Conservation (phyloP, 495 filamentous ascomycete species). For the Aspergillus panamensis region DNA sequence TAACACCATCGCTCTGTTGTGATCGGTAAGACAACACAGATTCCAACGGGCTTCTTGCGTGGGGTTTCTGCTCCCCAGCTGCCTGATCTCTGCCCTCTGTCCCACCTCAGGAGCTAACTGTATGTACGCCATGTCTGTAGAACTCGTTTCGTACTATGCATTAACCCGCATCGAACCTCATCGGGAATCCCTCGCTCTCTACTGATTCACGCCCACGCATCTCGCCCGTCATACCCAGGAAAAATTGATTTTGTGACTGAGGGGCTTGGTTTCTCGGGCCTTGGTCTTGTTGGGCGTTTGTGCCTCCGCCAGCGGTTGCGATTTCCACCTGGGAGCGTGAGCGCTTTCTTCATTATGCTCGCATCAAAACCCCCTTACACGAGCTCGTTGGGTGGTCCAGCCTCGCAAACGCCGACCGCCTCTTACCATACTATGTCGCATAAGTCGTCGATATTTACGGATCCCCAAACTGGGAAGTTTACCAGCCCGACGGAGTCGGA, state of each 20-base stretch:
- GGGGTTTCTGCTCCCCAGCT: constrained; percentile 4
- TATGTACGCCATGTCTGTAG: not conserved
- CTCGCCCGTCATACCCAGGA: not conserved
- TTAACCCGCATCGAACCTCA: constrained; percentile 12
- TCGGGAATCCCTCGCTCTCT: constrained; percentile 7
- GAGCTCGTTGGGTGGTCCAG: constrained; percentile 56
- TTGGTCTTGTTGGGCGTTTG: not conserved
- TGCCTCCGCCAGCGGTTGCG: not conserved
- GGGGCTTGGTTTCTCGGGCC: not conserved
- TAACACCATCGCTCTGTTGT: not conserved
- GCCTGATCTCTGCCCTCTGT: constrained; percentile 6
- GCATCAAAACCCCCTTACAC: constrained; percentile 80
- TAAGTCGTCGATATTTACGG: constrained; percentile 53
- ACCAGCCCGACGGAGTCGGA: constrained; percentile 90
- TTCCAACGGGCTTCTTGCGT: not conserved
- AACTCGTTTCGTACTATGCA: constrained; percentile 18
- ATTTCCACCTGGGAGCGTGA: not conserved
- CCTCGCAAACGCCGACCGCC: constrained; percentile 51
- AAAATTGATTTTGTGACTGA: not conserved
- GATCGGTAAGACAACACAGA: not conserved
- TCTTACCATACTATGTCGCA: constrained; percentile 48
- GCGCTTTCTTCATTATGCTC: constrained; percentile 56
- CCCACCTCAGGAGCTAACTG: constrained; percentile 2
- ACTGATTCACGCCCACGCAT: constrained; percentile 1
- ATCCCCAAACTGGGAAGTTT: constrained; percentile 62